Percentiles rank a stretch among this genome's conserved stretches.
These are phyloP conservation scores for Zizania palustris DNA, from an alignment of 202 grass and related monocot species.

Conservation along the genomic window DNA sequence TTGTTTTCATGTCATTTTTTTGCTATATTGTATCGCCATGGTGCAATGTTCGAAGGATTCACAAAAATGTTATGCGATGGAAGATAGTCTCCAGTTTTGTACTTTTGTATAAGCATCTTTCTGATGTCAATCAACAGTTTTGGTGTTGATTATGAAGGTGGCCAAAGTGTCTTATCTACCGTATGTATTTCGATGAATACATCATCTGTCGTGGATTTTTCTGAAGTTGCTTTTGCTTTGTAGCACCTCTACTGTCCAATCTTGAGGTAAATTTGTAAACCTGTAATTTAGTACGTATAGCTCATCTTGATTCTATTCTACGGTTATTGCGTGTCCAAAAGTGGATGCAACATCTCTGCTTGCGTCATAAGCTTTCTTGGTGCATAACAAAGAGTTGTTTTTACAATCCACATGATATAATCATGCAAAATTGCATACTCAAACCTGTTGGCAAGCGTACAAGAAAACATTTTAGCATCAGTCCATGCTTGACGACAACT, in stretches of 20 bases:
- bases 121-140: not conserved
- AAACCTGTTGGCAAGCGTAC: not conserved
- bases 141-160: not conserved
- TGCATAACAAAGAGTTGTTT: not conserved
- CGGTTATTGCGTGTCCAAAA: not conserved
- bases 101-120: slow-evolving; percentile 23
- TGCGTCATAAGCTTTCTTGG: not conserved
- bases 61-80: slow-evolving; percentile 1
- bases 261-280: not conserved
- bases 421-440: not conserved
- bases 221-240: not conserved
- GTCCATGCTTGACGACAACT: not conserved
- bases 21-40: not conserved
- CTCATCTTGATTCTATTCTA: not conserved
- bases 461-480: not conserved
- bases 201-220: not conserved
- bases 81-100: slow-evolving; percentile 39
- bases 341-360: not conserved
- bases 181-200: not conserved
- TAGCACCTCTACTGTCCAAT: not conserved
- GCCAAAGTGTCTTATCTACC: not conserved
- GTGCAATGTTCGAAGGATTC: slow-evolving; percentile 10
- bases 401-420: not conserved
- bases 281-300: too few species aligned
- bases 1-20: slow-evolving; percentile 26